These are phyloP conservation scores for Arthrobotrys pseudoclavata DNA, from an alignment of 2,329 filamentous ascomycete genomes.

Conservation along the genomic window DNA sequence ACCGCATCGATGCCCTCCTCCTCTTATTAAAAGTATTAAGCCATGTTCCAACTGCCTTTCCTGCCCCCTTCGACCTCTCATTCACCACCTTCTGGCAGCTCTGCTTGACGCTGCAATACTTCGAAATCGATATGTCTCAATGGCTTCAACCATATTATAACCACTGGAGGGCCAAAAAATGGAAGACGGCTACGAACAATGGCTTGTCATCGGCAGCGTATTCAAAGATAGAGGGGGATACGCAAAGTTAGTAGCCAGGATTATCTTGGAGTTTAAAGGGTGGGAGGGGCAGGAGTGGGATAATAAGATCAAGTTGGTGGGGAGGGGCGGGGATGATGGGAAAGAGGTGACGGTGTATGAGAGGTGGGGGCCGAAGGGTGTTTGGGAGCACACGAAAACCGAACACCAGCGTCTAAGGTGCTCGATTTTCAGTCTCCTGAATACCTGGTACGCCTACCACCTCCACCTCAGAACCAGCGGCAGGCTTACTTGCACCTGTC, in stretches of 20 bases:
- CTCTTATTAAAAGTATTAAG: neutral
- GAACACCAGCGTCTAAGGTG: conserved; percentile 17
- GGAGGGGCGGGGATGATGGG: neutral
- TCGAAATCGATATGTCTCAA: neutral
- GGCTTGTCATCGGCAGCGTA: conserved; percentile 37
- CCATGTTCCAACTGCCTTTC: neutral
- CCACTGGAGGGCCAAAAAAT: conserved; percentile 26
- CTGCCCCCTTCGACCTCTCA: neutral
- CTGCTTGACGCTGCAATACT: neutral
- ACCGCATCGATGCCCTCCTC: neutral
- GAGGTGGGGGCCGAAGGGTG: conserved; percentile 24
- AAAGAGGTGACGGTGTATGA: neutral
- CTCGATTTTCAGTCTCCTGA: neutral
- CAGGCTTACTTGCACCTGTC: conserved; percentile 36
- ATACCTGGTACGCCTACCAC: conserved; percentile 31
- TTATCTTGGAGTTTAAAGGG: conserved; percentile 41
- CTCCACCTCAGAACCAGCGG: conserved; percentile 29
- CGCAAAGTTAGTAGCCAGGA: conserved; percentile 33
- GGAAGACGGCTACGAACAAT: conserved; percentile 34
- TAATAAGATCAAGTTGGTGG: neutral
- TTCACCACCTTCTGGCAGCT: neutral
- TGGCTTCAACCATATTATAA: conserved; percentile 37
- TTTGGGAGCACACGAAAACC: conserved; percentile 33
- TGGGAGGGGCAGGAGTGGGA: neutral
- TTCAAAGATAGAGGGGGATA: conserved; percentile 33